Conservation (phyloP, 352 stramenopile species). For the Pythium aphanidermatum region DNA sequence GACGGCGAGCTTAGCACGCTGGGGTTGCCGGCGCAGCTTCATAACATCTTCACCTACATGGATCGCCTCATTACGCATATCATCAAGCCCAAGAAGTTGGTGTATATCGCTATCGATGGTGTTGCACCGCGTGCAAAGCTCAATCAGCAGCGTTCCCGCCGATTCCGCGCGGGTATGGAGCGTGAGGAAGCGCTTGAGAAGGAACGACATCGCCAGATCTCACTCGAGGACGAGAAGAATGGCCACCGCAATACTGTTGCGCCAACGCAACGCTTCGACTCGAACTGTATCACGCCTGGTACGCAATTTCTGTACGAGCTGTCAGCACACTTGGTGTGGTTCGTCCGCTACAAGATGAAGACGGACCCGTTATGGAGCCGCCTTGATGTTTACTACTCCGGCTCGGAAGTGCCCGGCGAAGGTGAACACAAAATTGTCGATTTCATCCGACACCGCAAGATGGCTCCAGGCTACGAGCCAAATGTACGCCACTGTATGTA, state of each 20-base stretch:
- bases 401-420: slow-evolving; percentile 97
- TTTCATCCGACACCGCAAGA: slow-evolving; percentile 93
- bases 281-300: slow-evolving; percentile 99
- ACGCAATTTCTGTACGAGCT: slow-evolving; percentile 98
- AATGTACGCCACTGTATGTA: slow-evolving; percentile 99
- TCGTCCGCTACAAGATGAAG: slow-evolving; percentile 96
- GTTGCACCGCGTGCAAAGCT: slow-evolving; percentile 98
- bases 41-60: slow-evolving; percentile 88
- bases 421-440: slow-evolving; percentile 99
- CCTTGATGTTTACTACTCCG: slow-evolving; percentile 96
- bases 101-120: slow-evolving; percentile 99
- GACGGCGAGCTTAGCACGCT: slow-evolving; percentile 88
- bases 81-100: slow-evolving; percentile 94
- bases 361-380: slow-evolving; percentile 94
- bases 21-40: slow-evolving; percentile 93
- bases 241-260: slow-evolving; percentile 19
- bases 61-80: slow-evolving; percentile 96
- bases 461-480: slow-evolving; percentile 87
- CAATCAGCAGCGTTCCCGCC: slow-evolving; percentile 97
- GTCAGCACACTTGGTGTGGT: slow-evolving; percentile 85
- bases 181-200: slow-evolving; percentile 67
- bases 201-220: slow-evolving; percentile 58
- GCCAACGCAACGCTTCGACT: slow-evolving; percentile 92
- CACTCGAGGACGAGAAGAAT: slow-evolving; percentile 75
- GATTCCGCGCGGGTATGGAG: slow-evolving; percentile 89